Evolutionary conservation across 305 asterid genomes (phyloP).

Genomic region (Plantago coronopus): DNA sequence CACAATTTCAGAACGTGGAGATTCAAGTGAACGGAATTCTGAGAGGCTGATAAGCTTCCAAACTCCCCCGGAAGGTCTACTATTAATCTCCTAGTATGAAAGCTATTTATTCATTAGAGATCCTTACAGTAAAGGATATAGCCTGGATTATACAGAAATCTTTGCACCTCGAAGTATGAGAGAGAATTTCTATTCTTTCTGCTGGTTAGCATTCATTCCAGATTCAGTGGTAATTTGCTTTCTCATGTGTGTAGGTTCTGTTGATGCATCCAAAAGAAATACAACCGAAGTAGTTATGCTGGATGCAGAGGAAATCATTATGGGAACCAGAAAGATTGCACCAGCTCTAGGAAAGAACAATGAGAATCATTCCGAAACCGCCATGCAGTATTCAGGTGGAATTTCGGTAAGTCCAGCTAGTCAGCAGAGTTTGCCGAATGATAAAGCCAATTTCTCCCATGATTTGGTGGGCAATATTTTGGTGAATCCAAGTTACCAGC

Average conservation of each 20-base stretch:
- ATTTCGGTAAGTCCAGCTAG: too few species aligned
- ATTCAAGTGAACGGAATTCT: slow-evolving; percentile 21
- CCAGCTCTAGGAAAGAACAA: slow-evolving; percentile 22
- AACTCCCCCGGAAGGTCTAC: too few species aligned
- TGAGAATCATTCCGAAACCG: slow-evolving; percentile 28
- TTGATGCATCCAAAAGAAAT: slow-evolving; percentile 32
- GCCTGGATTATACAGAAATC: too few species aligned
- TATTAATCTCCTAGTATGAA: too few species aligned
- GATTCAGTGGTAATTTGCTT: slow-evolving; percentile 15
- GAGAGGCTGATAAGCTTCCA: neutral
- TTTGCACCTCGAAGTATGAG: too few species aligned
- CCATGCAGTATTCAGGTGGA: slow-evolving; percentile 6
- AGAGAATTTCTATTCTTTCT: too few species aligned
- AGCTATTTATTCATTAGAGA: too few species aligned
- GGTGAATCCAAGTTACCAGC: slow-evolving; percentile 23
- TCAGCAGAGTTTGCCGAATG: too few species aligned
- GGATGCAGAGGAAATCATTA: slow-evolving; percentile 23
- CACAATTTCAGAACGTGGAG: slow-evolving; percentile 24
- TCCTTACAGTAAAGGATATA: too few species aligned
- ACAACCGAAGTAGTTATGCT: slow-evolving; percentile 21
- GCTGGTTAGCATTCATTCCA: too few species aligned
- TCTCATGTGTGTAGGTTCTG: slow-evolving; percentile 34
- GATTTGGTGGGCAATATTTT: slow-evolving; percentile 14
- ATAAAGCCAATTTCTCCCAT: neutral
- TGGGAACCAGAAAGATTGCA: slow-evolving; percentile 18